Evolutionary conservation across 805 yeast genomes (phyloP).

Genomic region (Candida ipomoeae): DNA sequence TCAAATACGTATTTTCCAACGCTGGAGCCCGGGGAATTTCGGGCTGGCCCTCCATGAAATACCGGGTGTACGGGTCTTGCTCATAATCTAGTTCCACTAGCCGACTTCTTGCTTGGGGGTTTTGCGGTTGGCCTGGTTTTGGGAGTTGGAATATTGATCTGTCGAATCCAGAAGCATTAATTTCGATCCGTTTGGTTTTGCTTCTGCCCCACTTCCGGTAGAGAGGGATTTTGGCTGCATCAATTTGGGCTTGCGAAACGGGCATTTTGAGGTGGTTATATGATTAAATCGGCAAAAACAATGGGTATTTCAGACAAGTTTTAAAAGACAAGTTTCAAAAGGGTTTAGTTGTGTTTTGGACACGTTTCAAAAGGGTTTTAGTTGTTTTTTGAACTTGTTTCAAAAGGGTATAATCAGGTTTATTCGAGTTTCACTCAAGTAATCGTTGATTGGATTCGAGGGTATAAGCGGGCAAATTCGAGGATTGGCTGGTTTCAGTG

Average conservation of each 20-base stretch:
- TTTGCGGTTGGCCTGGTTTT: not conserved
- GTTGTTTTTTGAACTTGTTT: no score
- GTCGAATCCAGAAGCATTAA: slow-evolving; percentile 8
- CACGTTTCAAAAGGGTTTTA: no score
- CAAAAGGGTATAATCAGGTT: no score
- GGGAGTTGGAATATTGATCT: not conserved
- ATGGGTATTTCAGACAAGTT: no score
- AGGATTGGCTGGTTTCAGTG: no score
- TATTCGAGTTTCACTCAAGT: no score
- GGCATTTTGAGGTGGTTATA: slow-evolving; percentile 8
- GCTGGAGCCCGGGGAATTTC: slow-evolving; percentile 11
- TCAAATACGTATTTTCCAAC: slow-evolving; percentile 44
- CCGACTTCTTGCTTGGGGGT: not conserved
- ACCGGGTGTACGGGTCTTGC: slow-evolving; percentile 8
- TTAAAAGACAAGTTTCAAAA: no score
- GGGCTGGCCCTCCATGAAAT: slow-evolving; percentile 4
- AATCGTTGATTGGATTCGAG: no score
- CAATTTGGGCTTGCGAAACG: slow-evolving; percentile 8
- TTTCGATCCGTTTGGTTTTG: slow-evolving; percentile 1
- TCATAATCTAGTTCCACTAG: not conserved
- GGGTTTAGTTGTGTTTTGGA: no score
- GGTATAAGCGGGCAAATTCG: no score
- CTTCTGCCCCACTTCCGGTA: not conserved
- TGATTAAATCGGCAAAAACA: no score
- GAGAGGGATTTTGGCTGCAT: slow-evolving; percentile 1